phyloP scores from a whole-genome alignment of 2,329 filamentous ascomycete genomes.

The Phyllosticta capitalensis region DNA sequence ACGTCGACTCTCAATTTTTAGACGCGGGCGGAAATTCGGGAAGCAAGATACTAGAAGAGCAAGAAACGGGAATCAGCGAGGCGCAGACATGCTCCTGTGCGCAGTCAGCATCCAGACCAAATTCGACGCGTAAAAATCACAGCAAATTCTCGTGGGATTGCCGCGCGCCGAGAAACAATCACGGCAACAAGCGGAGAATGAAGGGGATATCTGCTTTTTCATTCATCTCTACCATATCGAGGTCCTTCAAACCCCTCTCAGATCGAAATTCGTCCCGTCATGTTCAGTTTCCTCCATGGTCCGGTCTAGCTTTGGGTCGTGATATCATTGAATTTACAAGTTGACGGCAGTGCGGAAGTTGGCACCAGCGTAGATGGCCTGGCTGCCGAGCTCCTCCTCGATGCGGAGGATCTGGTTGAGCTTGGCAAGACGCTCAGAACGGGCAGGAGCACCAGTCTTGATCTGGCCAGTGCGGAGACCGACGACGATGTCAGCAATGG shows the following conservation, averaged over 20 bases:
- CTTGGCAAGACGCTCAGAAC: conserved; percentile 97
- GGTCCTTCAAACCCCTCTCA: background rate
- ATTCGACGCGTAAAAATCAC: background rate
- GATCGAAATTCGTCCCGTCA: background rate
- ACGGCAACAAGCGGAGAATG: background rate
- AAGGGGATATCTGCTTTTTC: background rate
- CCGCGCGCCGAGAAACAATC: background rate
- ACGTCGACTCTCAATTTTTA: background rate
- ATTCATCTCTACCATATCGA: background rate
- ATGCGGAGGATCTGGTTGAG: conserved; percentile 99
- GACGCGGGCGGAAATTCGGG: background rate
- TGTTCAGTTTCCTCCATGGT: background rate
- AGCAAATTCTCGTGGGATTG: background rate
- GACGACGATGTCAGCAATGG: conserved; percentile 95
- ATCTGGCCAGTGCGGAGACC: conserved; percentile 96
- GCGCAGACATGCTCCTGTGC: background rate
- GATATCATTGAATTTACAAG: conserved; percentile 48
- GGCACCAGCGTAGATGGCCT: conserved; percentile 82
- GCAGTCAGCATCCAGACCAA: background rate
- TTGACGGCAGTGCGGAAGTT: conserved; percentile 89
- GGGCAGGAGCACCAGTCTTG: conserved; percentile 94
- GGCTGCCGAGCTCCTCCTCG: conserved; percentile 92
- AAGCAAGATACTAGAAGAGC: background rate
- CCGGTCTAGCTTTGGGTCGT: background rate
- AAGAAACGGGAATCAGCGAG: background rate